Base-by-base conservation (phyloP, 306 rosid genomes). In the Notholithocarpus densiflorus region DNA sequence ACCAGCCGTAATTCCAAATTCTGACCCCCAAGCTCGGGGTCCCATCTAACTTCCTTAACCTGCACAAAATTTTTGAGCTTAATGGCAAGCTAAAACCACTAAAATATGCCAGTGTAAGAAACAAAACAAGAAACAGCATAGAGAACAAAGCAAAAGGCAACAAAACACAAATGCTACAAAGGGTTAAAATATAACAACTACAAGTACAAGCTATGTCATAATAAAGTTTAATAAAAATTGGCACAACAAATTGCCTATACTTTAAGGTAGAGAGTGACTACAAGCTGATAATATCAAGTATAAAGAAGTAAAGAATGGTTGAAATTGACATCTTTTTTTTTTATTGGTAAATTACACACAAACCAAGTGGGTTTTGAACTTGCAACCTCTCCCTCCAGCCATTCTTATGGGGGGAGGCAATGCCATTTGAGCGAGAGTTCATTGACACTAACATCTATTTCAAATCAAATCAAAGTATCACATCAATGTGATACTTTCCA, bases 1-100 rank as follows among this genome's bases (percentile, higher is more conserved):
- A 95, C 98, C 86, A 95, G 83, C 56, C 92, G 89, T 73, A 93
- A 27, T 80, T 95, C 99, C 97, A 93, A 84, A 70, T 85, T 75
- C 88, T 91, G 98, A 69, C 99, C 99, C 68, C 99, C 99, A 71
- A 95, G 87, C 79, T 91, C 94, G 11, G 99, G 88, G 82, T 86
- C 83, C 99, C 99, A 95, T 74, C 92, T 89, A n/a, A 95, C 96
- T 80, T 95, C 99, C 93, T 91, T 90, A 75, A 95, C 98, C 98
- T 94, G 84, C 88, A 87, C 66, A 66, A 32, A 82, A 77, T 74
- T 15, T 21, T 74, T 5, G 26, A 66, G 23, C 26, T 57, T 48
- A 40, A 60, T 56, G 73, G 71, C 75, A 76, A 24, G 56, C 56
- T 32, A 79, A 55, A 54, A 12, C 11, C 76, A 54, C 69, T 65